Percentiles rank a stretch among this genome's conserved stretches.
Evolutionary conservation across 495 filamentous ascomycete genomes (phyloP).

Genomic region (Tuber indicum): DNA sequence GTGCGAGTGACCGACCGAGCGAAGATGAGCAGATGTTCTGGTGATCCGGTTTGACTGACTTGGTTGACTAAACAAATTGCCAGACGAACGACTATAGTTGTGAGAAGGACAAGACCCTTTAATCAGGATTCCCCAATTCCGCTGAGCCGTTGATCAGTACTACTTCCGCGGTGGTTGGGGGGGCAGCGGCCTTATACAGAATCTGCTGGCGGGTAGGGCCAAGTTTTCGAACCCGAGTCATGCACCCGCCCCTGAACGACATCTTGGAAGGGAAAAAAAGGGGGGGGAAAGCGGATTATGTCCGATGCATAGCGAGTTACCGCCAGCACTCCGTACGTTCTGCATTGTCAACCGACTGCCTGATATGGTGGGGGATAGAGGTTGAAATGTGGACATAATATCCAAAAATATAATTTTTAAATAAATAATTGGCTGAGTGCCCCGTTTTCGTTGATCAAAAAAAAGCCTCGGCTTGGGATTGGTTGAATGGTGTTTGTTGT

Average conservation of each 20-base stretch:
- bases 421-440: background rate
- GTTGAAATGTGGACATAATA: background rate
- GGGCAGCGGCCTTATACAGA: background rate
- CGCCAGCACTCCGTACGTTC: background rate
- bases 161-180: background rate
- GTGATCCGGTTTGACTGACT: background rate
- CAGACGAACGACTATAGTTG: background rate
- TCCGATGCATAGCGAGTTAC: background rate
- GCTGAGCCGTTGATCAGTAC: background rate
- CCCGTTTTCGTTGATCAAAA: background rate
- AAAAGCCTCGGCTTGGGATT: background rate
- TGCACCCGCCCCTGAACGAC: background rate
- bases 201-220: background rate
- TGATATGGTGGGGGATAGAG: background rate
- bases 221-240: background rate
- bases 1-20: background rate
- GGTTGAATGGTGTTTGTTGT: background rate
- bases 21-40: background rate
- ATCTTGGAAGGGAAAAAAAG: background rate
- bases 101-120: background rate
- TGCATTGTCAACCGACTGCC: background rate
- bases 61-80: background rate
- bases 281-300: background rate
- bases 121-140: background rate
- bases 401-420: background rate